These are phyloP conservation scores for Grosmannia clavigera DNA, from an alignment of 2,329 filamentous ascomycete species.

Conservation along the genomic window DNA sequence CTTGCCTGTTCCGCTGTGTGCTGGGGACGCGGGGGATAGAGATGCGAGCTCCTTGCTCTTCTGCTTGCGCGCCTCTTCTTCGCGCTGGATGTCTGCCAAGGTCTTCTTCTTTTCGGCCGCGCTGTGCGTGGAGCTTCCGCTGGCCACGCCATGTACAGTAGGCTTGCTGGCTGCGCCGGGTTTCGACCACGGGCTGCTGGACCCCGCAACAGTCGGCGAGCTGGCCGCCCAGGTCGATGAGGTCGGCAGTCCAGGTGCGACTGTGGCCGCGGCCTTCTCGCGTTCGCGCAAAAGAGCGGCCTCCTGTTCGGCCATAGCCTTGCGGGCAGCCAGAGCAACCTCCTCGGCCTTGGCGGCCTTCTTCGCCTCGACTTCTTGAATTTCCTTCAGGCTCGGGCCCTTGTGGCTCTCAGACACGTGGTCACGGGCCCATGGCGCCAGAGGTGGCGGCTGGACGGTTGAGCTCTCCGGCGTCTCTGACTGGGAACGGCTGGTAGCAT, in stretches of 20 bases:
- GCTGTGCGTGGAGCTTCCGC: slow-evolving; percentile 19
- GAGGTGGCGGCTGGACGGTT: slow-evolving; percentile 43
- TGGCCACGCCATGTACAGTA: slow-evolving; percentile 13
- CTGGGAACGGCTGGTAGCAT: slow-evolving; percentile 48
- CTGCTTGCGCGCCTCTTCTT: slow-evolving; percentile 84
- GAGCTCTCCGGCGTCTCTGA: slow-evolving; percentile 59
- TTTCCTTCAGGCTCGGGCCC: slow-evolving; percentile 88
- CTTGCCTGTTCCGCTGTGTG: slow-evolving; percentile 45
- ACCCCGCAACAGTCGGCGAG: slow-evolving; percentile 53
- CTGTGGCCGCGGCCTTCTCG: slow-evolving; percentile 42
- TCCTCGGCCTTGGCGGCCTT: slow-evolving; percentile 87
- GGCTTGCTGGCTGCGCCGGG: slow-evolving; percentile 37
- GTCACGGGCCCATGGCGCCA: slow-evolving; percentile 94
- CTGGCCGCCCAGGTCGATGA: slow-evolving; percentile 80
- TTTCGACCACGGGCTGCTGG: slow-evolving; percentile 55
- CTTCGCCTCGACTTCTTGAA: slow-evolving; percentile 88
- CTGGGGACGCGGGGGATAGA: slow-evolving; percentile 22
- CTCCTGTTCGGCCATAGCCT: slow-evolving; percentile 71
- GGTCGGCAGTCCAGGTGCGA: slow-evolving; percentile 71
- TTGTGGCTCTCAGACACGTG: slow-evolving; percentile 56
- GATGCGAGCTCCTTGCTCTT: slow-evolving; percentile 43
- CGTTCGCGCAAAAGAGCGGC: slow-evolving; percentile 44
- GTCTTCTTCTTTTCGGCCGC: slow-evolving; percentile 59
- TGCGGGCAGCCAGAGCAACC: slow-evolving; percentile 62
- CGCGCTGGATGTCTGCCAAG: slow-evolving; percentile 87